Conservation (phyloP, 2,329 filamentous ascomycete species). For the Cladosporium sp. region DNA sequence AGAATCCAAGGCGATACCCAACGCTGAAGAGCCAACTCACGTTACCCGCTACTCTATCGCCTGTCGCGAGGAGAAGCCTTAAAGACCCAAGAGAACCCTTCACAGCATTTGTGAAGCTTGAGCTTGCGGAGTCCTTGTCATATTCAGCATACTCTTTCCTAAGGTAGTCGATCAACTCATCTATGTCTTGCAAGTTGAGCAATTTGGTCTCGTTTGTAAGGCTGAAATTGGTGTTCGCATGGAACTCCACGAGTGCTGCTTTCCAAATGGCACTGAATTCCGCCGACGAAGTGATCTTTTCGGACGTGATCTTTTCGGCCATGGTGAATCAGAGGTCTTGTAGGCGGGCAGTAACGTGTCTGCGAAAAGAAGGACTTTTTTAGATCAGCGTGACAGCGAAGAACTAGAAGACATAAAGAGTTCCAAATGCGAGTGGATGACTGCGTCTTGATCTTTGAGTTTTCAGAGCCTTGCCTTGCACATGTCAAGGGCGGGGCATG, state of each 20-base stretch:
- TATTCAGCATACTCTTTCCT: background rate
- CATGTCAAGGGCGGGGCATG: background rate
- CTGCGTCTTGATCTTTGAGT: background rate
- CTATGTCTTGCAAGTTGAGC: background rate
- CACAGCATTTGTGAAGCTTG: background rate
- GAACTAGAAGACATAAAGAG: background rate
- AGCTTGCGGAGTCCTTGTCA: background rate
- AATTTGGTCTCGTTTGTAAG: background rate
- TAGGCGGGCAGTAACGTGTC: background rate
- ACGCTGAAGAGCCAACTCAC: background rate
- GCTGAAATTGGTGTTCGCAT: background rate
- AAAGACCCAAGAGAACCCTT: background rate
- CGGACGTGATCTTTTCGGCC: background rate
- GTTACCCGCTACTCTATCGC: background rate
- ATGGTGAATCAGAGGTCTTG: background rate
- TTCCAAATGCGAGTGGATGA: background rate
- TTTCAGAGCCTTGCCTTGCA: background rate
- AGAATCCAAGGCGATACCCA: background rate
- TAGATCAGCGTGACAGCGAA: background rate
- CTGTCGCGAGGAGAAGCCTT: background rate
- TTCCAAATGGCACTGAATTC: background rate
- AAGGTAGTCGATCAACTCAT: background rate
- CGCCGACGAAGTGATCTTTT: background rate
- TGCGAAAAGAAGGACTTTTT: background rate
- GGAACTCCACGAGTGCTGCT: background rate